Base-by-base conservation (phyloP, 768 basidiomycete species). In the Punctularia strigosozonata region DNA sequence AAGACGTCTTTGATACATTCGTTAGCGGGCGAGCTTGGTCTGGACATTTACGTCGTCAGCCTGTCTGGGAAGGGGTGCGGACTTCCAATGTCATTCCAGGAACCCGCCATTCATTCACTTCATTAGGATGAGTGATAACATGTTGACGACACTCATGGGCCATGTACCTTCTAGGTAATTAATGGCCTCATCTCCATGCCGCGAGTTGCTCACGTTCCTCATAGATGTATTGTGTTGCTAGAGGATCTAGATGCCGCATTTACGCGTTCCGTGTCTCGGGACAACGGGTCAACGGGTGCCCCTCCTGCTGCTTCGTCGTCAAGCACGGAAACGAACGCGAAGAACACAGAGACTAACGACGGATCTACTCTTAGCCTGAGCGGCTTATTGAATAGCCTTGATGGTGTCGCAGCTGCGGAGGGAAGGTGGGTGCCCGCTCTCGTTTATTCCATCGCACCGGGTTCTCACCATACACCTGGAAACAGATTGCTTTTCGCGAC, bases 211-310 rank as follows among this genome's bases (percentile, higher is more conserved):
- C 40, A 47, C 25, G 38, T 39, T 12, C 21, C 37, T 41, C 26
- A 35, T 48, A 86, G 86, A 66, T 89, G 86, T 68, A 88, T 94
- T 44, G 69, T 94, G 50, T 80, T 94, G 59, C 72, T 94, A 56
- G 90, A 94, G 64, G 89, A 94, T 68, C 72, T 94, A 49, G 87
- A 90, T 56, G 87, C 87, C 40, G 87, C 87, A 20, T 90, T 90
- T 64, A 90, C 87, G 46, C 80, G 84, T 36, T 81, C 79, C 40
- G 79, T 88, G 54, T 80, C 75, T 58, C 86, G 87, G 62, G 87
- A 88, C 58, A 65, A 75, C 33, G 71, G 60, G 12, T 87, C 86
- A 7, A 90, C 87, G 18, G 86, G 86, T 25, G 61, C 69, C 18
- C 86, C 87, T 7, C 69, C 73, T 3, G 43, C 63, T 14, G 65